Evolutionary conservation across 768 basidiomycete species (phyloP).

Genomic region (Wakefieldia striispora): DNA sequence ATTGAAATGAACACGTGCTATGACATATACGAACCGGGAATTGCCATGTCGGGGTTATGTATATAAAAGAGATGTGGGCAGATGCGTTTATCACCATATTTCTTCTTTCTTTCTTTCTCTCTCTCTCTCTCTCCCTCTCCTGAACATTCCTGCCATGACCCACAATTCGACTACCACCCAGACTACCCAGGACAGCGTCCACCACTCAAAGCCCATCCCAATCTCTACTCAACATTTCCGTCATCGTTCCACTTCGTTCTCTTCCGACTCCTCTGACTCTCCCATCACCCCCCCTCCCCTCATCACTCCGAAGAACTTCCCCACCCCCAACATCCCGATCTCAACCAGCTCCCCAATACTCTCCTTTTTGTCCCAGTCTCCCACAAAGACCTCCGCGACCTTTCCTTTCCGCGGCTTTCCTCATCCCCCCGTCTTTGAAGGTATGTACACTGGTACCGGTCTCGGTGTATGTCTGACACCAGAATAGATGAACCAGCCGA

Average conservation of each 20-base stretch:
- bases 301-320: slow-evolving; percentile 46
- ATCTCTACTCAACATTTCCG: slow-evolving; percentile 47
- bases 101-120: slow-evolving; percentile 2
- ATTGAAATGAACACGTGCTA: slow-evolving; percentile 19
- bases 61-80: slow-evolving; percentile 12
- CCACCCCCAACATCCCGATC: slow-evolving; percentile 42
- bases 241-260: slow-evolving; percentile 60
- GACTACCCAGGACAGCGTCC: slow-evolving; percentile 30
- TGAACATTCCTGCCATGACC: slow-evolving; percentile 16
- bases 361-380: slow-evolving; percentile 63
- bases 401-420: slow-evolving; percentile 60
- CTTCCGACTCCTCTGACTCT: slow-evolving; percentile 57
- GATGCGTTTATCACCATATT: neutral
- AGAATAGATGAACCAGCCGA: slow-evolving; percentile 39
- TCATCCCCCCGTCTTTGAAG: slow-evolving; percentile 59
- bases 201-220: slow-evolving; percentile 66
- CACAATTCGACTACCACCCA: neutral
- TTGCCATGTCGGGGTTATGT: slow-evolving; percentile 30
- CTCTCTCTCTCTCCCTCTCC: too few relatives aligned
- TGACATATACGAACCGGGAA: slow-evolving; percentile 17
- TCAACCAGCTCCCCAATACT: slow-evolving; percentile 71
- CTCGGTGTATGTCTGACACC: neutral
- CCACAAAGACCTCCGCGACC: slow-evolving; percentile 49
- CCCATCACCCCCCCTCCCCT: slow-evolving; percentile 52
- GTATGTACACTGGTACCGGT: slow-evolving; percentile 34